Base-by-base conservation (phyloP, 1,139 yeast species). In the Blastobotrys apis region DNA sequence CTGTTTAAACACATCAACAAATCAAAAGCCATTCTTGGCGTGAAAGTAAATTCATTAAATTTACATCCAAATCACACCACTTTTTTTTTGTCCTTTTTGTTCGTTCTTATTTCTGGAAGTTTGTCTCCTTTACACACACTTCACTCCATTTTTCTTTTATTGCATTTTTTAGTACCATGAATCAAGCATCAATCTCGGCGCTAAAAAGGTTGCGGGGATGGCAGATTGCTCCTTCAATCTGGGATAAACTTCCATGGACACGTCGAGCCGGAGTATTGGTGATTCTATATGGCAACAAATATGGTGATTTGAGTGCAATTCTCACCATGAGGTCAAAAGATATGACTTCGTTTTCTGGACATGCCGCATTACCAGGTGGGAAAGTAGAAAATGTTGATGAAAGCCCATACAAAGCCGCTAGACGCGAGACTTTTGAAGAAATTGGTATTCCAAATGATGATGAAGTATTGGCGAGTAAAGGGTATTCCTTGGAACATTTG, bases 371-470 rank as follows among this genome's bases (percentile, higher is more conserved):
- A 17, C 96, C 97, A 2, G 96, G 96, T 3, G 97, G 68, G 16
- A 65, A 65, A 44, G 65, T 66, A 12, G 69, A 65, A 41, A 38
- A 33, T 32, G 59, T 47, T 5, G 57, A 68, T 3, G 96, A 87
- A 60, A 63, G 77, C 13, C 85, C 83, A 50, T 82, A 84, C 73
- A 73, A 73, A 43, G 81, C 84, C 30, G 81, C 95, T 1, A 69
- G 94, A 49, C 69, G 97, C 39, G 97, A 88, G 64, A 81, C 87
- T 57, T 78, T 74, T 51, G 97, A 88, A 62, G 97, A 88, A 61
- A 85, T 87, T 41, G 96, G 96, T 0, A 63, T 88, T 12, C 75
- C 78, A 4, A 66, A 72, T 16, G 67, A 72, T 55, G 75, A 81
- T 53, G 69, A 64, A 0, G 63, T 62, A 12, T 65, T 83, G 21